Base-by-base conservation (phyloP, 441 rosid species). In the Lepidium campestre region DNA sequence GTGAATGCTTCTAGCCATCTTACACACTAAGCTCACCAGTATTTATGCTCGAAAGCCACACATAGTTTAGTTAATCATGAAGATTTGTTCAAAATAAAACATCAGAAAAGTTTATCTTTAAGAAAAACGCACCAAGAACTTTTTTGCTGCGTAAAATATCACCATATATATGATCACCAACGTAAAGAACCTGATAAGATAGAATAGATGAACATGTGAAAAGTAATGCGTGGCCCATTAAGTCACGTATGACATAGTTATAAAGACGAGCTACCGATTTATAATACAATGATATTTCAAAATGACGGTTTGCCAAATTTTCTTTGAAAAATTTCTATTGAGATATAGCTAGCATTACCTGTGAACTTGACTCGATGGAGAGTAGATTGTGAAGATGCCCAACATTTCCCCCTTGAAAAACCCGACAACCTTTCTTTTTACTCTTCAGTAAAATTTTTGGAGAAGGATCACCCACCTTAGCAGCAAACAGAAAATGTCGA, bases 151-250 rank as follows among this genome's bases (percentile, higher is more conserved):
- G 97, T 73, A 91, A 75, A 62, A 94, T 94, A 77, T 94, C 99
- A 74, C 98, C 98, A 50, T 94, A 94, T 73, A 94, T 91, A 79
- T 94, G 99, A 78, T 94, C 99, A 17, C 99, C 99, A 63, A 91
- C 98, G 74, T 94, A 91, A 67, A 94, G 94, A 75, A 89, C 98
- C 99, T 94, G 71, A 34, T 46, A 75, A 58, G 70, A 52, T 50
- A 59, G 23, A 66, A 64, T 3, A 45, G 42, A 6, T 44, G 39
- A 35, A 47, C 63, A 55, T 69, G 73, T 47, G 31, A 32, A 44
- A 31, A 48, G 13, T 22, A 25, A 73, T 49, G 59, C 52, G 59
- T 20, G 53, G 10, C 37, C 20, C 40, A 39, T 8, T 18, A 9
- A 57, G 11, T 37, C 29, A 37, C 5, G 17, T 41, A 57, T 15